Evolutionary conservation across 129 eudicot genomes (phyloP).

Genomic region (Pittosporum tobira): DNA sequence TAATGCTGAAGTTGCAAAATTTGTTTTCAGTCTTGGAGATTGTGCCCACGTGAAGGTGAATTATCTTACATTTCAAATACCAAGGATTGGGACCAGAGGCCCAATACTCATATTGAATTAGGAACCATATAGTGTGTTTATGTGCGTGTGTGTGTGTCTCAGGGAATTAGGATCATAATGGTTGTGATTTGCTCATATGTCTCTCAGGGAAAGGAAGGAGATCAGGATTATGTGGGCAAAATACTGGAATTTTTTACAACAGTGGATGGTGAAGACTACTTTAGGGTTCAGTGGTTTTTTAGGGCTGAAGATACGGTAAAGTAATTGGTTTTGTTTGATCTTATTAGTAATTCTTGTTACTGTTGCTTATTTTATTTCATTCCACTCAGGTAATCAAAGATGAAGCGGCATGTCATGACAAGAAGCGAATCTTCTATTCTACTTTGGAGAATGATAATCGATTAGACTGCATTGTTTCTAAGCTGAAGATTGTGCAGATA

Average conservation of each 20-base stretch:
- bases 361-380: conserved; percentile 9
- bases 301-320: conserved; percentile 54
- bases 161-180: neutral
- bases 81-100: no score
- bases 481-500: conserved; percentile 41
- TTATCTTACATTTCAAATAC: conserved; percentile 4
- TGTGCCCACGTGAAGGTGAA: conserved; percentile 54
- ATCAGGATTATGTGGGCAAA: conserved; percentile 42
- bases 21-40: conserved; percentile 47
- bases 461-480: conserved; percentile 53
- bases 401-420: conserved; percentile 34
- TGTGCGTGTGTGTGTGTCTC: no score
- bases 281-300: conserved; percentile 55
- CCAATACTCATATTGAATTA: neutral
- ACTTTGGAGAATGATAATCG: conserved; percentile 43
- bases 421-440: conserved; percentile 45
- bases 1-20: conserved; percentile 35
- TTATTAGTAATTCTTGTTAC: neutral
- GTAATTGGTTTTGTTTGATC: neutral
- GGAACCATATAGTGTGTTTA: neutral
- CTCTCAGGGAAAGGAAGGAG: conserved; percentile 44
- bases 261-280: conserved; percentile 22
- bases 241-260: conserved; percentile 55
- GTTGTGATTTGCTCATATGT: conserved; percentile 1
- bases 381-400: conserved; percentile 41